These are phyloP conservation scores for Xylariaceae sp. DNA, from an alignment of 2,329 filamentous ascomycete genomes.

Conservation along the genomic window DNA sequence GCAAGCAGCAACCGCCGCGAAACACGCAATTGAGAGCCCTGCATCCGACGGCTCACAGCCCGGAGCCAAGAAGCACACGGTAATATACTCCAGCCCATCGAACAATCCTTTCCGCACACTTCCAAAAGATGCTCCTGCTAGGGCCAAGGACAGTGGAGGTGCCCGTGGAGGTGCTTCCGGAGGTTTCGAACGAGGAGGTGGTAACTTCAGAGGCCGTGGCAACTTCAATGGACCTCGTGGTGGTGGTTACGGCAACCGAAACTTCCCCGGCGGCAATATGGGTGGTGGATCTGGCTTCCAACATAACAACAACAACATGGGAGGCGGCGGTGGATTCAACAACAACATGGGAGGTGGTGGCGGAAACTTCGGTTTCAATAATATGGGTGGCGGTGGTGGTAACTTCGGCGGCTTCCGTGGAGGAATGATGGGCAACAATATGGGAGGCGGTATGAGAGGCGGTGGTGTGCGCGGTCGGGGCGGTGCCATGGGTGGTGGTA, in stretches of 20 bases:
- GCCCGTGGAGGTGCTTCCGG: slow-evolving; percentile 53
- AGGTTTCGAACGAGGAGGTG: slow-evolving; percentile 44
- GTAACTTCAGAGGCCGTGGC: slow-evolving; percentile 32
- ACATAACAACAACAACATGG: slow-evolving; percentile 26
- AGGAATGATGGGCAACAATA: slow-evolving; percentile 33
- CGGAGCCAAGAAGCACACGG: slow-evolving; percentile 67
- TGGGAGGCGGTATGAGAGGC: slow-evolving; percentile 31
- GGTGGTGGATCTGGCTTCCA: slow-evolving; percentile 27
- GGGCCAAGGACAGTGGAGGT: slow-evolving; percentile 57
- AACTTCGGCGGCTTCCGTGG: slow-evolving; percentile 32
- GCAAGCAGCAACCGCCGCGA: slow-evolving; percentile 81
- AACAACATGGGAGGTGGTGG: slow-evolving; percentile 28
- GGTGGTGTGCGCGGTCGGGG: slow-evolving; percentile 33
- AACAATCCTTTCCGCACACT: slow-evolving; percentile 88
- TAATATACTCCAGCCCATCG: slow-evolving; percentile 72
- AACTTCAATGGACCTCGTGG: slow-evolving; percentile 31
- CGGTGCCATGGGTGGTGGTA: slow-evolving; percentile 28
- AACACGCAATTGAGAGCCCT: slow-evolving; percentile 70
- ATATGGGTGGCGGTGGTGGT: slow-evolving; percentile 28
- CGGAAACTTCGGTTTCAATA: slow-evolving; percentile 29
- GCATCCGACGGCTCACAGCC: slow-evolving; percentile 50
- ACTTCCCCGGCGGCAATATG: slow-evolving; percentile 30
- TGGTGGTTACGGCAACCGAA: slow-evolving; percentile 28
- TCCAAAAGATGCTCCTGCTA: slow-evolving; percentile 79
- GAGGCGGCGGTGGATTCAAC: slow-evolving; percentile 28